Evolutionary conservation across 2,329 filamentous ascomycete species (phyloP).

Genomic region (Colletotrichum plurivorum): DNA sequence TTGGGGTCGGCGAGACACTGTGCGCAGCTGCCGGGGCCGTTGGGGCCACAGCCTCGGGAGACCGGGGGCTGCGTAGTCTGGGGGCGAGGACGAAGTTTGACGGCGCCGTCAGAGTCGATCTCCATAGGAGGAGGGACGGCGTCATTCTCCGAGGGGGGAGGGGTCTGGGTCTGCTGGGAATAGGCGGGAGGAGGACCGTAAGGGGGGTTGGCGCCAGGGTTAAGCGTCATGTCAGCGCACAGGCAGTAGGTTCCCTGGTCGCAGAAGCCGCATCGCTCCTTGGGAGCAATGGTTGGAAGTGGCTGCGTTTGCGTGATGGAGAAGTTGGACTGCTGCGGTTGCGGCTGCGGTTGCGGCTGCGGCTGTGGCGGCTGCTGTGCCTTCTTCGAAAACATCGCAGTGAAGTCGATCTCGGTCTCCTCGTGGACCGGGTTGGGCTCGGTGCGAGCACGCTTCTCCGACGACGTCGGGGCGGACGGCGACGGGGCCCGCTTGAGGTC

Average conservation of each 20-base stretch:
- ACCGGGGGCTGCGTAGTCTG: slow-evolving; percentile 48
- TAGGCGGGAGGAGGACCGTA: slow-evolving; percentile 44
- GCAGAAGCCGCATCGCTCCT: slow-evolving; percentile 86
- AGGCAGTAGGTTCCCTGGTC: slow-evolving; percentile 86
- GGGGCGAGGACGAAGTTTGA: slow-evolving; percentile 67
- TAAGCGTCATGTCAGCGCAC: slow-evolving; percentile 73
- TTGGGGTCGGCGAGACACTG: slow-evolving; percentile 85
- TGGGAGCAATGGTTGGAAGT: slow-evolving; percentile 53
- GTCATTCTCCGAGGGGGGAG: slow-evolving; percentile 73
- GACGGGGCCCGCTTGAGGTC: slow-evolving; percentile 67
- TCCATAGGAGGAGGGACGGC: slow-evolving; percentile 68
- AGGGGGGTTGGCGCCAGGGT: slow-evolving; percentile 23
- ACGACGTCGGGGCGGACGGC: slow-evolving; percentile 55
- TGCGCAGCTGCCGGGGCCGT: slow-evolving; percentile 83
- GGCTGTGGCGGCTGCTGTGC: slow-evolving; percentile 43
- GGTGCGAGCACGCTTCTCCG: slow-evolving; percentile 70
- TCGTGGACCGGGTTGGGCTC: slow-evolving; percentile 67
- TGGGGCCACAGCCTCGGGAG: slow-evolving; percentile 68
- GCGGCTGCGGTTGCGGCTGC: slow-evolving; percentile 32
- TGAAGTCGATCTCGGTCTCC: slow-evolving; percentile 81
- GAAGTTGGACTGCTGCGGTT: slow-evolving; percentile 41
- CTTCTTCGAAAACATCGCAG: slow-evolving; percentile 71
- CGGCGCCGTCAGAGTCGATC: slow-evolving; percentile 71
- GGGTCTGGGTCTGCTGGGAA: slow-evolving; percentile 63
- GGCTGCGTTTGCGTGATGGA: slow-evolving; percentile 41